Evolutionary conservation across 306 rosid genomes (phyloP).

Genomic region (Fragaria ananassa): DNA sequence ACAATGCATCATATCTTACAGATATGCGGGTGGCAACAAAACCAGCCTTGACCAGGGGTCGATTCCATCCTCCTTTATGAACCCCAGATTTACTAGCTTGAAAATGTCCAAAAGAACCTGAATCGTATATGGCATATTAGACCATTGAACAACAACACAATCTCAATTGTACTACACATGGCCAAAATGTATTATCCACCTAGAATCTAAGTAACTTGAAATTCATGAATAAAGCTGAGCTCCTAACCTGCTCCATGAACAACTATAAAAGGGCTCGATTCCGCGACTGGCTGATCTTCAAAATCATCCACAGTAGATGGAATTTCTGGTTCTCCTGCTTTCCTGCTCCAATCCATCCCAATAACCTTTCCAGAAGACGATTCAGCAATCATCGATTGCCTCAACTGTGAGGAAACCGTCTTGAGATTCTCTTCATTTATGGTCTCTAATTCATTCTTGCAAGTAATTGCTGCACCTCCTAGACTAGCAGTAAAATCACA

Average conservation of each 20-base stretch:
- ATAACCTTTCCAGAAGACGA: slow-evolving; percentile 48
- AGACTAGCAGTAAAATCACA: neutral
- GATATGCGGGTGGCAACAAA: slow-evolving; percentile 95
- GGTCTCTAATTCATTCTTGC: slow-evolving; percentile 75
- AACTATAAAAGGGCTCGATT: slow-evolving; percentile 58
- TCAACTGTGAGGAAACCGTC: slow-evolving; percentile 68
- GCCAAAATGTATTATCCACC: neutral
- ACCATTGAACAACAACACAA: neutral
- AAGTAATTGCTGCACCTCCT: slow-evolving; percentile 94
- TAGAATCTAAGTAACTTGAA: neutral
- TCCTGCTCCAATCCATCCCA: slow-evolving; percentile 97
- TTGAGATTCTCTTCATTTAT: slow-evolving; percentile 67
- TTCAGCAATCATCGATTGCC: slow-evolving; percentile 52
- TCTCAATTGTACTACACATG: neutral
- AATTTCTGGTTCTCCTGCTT: slow-evolving; percentile 49
- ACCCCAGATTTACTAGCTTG: slow-evolving; percentile 96
- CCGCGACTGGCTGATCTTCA: slow-evolving; percentile 33
- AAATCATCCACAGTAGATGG: slow-evolving; percentile 45
- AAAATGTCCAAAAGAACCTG: slow-evolving; percentile 97
- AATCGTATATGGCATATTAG: slow-evolving; percentile 16
- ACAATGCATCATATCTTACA: slow-evolving; percentile 40
- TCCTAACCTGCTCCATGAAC: slow-evolving; percentile 95
- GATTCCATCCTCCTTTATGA: slow-evolving; percentile 76
- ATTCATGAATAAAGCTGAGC: slow-evolving; percentile 6
- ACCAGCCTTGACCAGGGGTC: slow-evolving; percentile 88